phyloP scores from a whole-genome alignment of 345 rosid species.

The Geranium brycei region DNA sequence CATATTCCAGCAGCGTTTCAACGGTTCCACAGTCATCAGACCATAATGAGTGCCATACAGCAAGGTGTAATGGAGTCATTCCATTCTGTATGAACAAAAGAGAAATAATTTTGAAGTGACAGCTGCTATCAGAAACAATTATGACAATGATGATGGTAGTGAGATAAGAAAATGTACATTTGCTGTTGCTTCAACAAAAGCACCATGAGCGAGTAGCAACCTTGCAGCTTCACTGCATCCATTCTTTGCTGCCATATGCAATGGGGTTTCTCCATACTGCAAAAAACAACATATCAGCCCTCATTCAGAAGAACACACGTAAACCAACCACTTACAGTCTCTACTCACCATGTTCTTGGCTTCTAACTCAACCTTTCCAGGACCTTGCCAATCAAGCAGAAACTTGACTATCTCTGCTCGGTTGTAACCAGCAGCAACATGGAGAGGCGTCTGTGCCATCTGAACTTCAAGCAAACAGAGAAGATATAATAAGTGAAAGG shows the following conservation, averaged over 20 bases:
- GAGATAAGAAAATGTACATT: conserved; percentile 33
- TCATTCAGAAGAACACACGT: conserved; percentile 8
- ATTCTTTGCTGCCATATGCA: conserved; percentile 99
- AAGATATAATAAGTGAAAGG: not conserved
- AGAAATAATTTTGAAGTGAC: conserved; percentile 6
- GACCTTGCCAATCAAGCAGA: conserved; percentile 63
- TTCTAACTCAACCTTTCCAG: conserved; percentile 69
- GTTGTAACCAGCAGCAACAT: conserved; percentile 79
- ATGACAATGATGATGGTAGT: conserved; percentile 5
- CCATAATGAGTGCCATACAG: conserved; percentile 86
- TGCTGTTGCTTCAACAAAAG: conserved; percentile 82
- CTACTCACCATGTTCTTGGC: conserved; percentile 62
- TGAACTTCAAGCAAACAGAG: conserved; percentile 21
- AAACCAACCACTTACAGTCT: not conserved
- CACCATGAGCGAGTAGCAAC: conserved; percentile 75
- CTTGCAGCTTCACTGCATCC: conserved; percentile 75
- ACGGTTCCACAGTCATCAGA: conserved; percentile 71
- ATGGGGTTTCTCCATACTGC: conserved; percentile 97
- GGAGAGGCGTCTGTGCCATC: conserved; percentile 98
- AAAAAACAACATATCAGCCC: conserved; percentile 6
- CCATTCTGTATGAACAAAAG: conserved; percentile 57
- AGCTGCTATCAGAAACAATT: not conserved
- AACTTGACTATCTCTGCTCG: conserved; percentile 56
- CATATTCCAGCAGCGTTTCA: conserved; percentile 62
- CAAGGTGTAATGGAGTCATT: conserved; percentile 95